Percentiles rank a stretch among this genome's conserved stretches.
Conservation (phyloP, 2,329 filamentous ascomycete species). For the Colletotrichum tamarilloi region DNA sequence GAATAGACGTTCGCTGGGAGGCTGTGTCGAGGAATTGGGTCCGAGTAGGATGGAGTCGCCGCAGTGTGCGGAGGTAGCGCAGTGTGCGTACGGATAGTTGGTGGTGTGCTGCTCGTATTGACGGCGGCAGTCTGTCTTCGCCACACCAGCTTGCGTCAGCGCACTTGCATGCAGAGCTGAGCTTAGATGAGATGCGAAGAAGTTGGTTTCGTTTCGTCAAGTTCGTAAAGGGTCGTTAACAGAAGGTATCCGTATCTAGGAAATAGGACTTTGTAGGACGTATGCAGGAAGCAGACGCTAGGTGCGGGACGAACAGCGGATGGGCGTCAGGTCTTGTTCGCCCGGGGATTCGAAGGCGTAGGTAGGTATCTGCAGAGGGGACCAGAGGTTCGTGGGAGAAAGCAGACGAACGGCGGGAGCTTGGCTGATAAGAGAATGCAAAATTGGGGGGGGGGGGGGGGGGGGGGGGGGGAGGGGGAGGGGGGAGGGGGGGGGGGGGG, state of each 20-base stretch:
- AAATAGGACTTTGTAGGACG: neutral
- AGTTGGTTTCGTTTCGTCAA: neutral
- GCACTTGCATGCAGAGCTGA: constrained; percentile 17
- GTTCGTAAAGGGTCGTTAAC: constrained; percentile 3
- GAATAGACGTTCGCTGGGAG: constrained; percentile 15
- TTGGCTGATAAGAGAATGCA: constrained; percentile 22
- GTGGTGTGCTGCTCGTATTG: constrained; percentile 9
- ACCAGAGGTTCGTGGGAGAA: neutral
- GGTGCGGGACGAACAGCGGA: neutral
- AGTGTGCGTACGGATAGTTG: neutral
- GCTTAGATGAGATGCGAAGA: neutral
- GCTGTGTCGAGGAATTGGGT: constrained; percentile 19
- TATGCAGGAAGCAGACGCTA: neutral
- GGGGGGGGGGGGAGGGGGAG: neutral
- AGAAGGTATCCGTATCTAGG: neutral
- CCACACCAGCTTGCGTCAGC: constrained; percentile 32
- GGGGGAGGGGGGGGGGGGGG: neutral
- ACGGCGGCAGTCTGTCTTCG: constrained; percentile 20
- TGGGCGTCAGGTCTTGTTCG: neutral
- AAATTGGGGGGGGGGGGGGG: neutral
- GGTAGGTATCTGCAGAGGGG: neutral
- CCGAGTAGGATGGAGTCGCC: constrained; percentile 1
- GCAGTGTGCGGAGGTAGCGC: neutral
- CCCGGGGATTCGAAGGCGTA: too few species aligned
- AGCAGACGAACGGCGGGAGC: constrained; percentile 1